phyloP scores from a whole-genome alignment of 2,329 filamentous ascomycete genomes.

The Aspergillus sp. region DNA sequence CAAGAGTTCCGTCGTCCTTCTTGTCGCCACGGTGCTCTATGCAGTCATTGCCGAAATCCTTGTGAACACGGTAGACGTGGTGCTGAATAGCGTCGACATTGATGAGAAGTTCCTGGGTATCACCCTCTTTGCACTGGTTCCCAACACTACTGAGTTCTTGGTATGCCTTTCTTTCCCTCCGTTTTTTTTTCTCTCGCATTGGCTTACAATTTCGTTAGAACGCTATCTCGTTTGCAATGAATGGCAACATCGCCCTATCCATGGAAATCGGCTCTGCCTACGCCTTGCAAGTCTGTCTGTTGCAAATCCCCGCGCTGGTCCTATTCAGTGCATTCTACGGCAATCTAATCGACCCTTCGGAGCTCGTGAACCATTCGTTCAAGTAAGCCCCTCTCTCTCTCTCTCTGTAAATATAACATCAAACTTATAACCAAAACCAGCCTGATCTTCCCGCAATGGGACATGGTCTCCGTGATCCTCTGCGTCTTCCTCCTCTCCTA shows the following conservation, averaged over 20 bases:
- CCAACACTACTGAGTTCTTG: slow-evolving; percentile 96
- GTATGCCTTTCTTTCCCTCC: slow-evolving; percentile 44
- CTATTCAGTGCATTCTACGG: slow-evolving; percentile 76
- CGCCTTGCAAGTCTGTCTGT: slow-evolving; percentile 85
- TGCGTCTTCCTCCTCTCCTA: slow-evolving; percentile 95
- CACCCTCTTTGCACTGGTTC: slow-evolving; percentile 90
- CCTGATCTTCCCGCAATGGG: slow-evolving; percentile 96
- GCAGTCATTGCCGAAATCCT: slow-evolving; percentile 96
- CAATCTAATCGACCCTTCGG: slow-evolving; percentile 45
- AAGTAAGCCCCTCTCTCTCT: slow-evolving; percentile 35
- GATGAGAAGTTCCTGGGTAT: slow-evolving; percentile 97
- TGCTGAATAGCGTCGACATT: slow-evolving; percentile 79
- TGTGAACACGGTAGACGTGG: slow-evolving; percentile 95
- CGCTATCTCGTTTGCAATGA: slow-evolving; percentile 98
- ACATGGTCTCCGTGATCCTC: slow-evolving; percentile 93
- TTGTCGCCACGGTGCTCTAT: slow-evolving; percentile 83
- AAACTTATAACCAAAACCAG: slow-evolving; percentile 32
- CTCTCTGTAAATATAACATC: neutral
- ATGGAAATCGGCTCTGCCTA: slow-evolving; percentile 99
- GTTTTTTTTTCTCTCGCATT: neutral
- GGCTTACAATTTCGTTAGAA: slow-evolving; percentile 49
- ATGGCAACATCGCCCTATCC: slow-evolving; percentile 93
- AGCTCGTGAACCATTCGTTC: slow-evolving; percentile 46
- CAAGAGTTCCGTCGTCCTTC: slow-evolving; percentile 83
- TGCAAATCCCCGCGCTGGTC: slow-evolving; percentile 89